Percentiles rank a stretch among this genome's conserved stretches.
These are phyloP conservation scores for Xylaria sp. DNA, from an alignment of 2,329 filamentous ascomycete species.

Conservation along the genomic window DNA sequence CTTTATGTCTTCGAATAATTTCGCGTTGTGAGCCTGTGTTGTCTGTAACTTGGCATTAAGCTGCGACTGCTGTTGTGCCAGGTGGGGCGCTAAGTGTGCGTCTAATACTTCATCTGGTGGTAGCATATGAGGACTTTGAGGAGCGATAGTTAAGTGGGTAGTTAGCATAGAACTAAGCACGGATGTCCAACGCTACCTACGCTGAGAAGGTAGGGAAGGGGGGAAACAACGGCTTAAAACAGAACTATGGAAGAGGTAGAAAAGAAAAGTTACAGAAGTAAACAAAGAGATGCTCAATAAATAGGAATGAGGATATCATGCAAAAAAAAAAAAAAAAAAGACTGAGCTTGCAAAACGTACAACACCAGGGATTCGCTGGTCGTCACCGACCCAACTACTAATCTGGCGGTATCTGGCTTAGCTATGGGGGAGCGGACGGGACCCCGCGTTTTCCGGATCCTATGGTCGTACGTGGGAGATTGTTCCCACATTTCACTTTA, in stretches of 20 bases:
- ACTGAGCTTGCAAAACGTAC: constrained; percentile 35
- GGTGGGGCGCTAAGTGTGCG: constrained; percentile 61
- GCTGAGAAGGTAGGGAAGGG: too few species aligned
- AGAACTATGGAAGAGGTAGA: not conserved
- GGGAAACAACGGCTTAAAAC: too few species aligned
- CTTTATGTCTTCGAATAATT: constrained; percentile 56
- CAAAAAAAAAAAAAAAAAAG: not conserved
- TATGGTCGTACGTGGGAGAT: constrained; percentile 41
- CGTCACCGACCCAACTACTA: constrained; percentile 45
- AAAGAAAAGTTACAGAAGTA: not conserved
- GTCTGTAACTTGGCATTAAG: constrained; percentile 64
- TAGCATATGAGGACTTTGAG: constrained; percentile 58
- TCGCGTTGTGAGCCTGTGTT: constrained; percentile 61
- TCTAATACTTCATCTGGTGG: constrained; percentile 57
- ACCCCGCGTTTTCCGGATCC: constrained; percentile 40
- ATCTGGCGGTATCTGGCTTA: constrained; percentile 41
- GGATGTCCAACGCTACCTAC: not conserved
- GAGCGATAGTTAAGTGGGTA: not conserved
- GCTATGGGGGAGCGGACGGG: constrained; percentile 44
- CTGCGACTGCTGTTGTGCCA: constrained; percentile 58
- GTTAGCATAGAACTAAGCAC: not conserved
- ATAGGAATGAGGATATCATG: not conserved
- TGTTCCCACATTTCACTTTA: constrained; percentile 15
- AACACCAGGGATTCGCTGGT: constrained; percentile 45
- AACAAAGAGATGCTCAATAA: not conserved